phyloP scores from a whole-genome alignment of 2,329 filamentous ascomycete species.

The Colletotrichum tanaceti region DNA sequence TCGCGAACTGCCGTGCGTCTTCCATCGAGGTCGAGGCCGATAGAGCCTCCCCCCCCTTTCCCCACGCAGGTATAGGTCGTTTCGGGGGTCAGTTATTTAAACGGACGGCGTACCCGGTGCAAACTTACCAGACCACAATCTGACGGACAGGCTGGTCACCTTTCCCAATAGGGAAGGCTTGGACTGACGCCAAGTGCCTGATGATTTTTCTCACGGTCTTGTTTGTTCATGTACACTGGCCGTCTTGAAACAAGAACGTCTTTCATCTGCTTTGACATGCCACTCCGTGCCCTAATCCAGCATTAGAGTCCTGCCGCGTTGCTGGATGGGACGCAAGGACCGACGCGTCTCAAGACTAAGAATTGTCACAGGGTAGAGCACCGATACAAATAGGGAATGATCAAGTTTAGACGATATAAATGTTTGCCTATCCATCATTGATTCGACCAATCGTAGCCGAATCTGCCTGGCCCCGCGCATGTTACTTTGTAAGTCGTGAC shows the following conservation, averaged over 20 bases:
- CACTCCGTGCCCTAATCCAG: background rate
- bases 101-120: background rate
- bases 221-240: background rate
- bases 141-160: background rate
- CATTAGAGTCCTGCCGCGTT: background rate
- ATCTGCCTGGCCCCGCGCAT: constrained; percentile 23
- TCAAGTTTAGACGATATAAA: constrained; percentile 21
- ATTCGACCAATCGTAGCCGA: constrained; percentile 10
- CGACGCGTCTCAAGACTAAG: background rate
- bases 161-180: background rate
- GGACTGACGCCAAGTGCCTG: too few relatives aligned
- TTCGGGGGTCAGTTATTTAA: background rate
- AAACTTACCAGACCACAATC: background rate
- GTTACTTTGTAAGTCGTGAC: constrained; percentile 29
- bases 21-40: background rate
- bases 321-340: background rate
- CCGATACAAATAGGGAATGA: background rate
- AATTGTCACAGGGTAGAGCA: background rate
- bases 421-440: constrained; percentile 30
- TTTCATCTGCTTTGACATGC: background rate
- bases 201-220: background rate
- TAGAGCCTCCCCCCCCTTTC: too few relatives aligned
- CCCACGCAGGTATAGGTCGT: too few relatives aligned
- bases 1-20: background rate
- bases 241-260: background rate